These are phyloP conservation scores for Beta macrorhiza DNA, from an alignment of 179 eudicot species.

Conservation along the genomic window DNA sequence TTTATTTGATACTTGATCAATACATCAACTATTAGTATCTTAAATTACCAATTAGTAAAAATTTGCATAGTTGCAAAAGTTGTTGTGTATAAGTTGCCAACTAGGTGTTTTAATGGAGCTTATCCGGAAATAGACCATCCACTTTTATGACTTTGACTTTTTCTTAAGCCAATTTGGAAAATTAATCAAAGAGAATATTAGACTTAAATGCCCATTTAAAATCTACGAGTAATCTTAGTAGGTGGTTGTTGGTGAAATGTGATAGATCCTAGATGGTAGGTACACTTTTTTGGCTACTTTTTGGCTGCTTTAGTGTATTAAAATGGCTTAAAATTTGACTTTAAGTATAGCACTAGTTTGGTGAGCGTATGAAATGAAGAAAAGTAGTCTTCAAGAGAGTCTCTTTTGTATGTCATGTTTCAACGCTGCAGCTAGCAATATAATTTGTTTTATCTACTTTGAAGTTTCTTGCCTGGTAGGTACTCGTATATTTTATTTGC, in stretches of 20 bases:
- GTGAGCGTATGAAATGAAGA: slow-evolving; percentile 13
- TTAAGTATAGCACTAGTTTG: background rate
- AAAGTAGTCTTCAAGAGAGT: background rate
- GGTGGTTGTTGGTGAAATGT: background rate
- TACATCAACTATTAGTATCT: too few relatives aligned
- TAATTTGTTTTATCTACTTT: background rate
- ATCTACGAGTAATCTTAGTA: background rate
- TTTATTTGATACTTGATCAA: too few relatives aligned
- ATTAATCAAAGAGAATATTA: background rate
- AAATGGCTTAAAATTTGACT: background rate
- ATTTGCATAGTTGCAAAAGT: background rate
- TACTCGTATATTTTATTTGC: background rate
- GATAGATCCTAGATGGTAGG: background rate
- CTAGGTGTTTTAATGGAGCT: background rate
- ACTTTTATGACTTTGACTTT: background rate
- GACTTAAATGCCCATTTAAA: background rate
- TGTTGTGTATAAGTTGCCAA: background rate
- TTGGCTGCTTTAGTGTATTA: background rate
- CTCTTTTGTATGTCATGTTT: background rate
- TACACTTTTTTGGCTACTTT: background rate
- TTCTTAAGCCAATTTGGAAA: background rate
- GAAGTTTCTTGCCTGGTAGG: slow-evolving; percentile 5
- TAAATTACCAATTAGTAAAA: background rate
- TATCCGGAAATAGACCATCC: background rate
- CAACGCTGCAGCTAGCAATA: background rate